Evolutionary conservation across 2,329 filamentous ascomycete species (phyloP), one percentile per base, ranked within the genome.

Genomic region (Aspergillus alliaceus): DNA sequence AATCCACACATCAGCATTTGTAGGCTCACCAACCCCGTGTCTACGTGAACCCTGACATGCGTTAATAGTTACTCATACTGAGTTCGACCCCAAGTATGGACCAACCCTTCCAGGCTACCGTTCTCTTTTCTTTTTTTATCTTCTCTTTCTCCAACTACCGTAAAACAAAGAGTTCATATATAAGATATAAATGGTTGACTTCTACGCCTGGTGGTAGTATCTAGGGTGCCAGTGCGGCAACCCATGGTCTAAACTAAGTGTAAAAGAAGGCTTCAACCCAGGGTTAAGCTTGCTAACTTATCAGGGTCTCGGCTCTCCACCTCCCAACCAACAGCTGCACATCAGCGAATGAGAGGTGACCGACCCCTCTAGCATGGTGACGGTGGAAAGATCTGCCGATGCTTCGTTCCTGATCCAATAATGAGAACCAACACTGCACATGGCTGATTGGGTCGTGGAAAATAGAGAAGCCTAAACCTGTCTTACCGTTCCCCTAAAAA

Each of bases 361-460:
- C 22, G 22, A 24, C 39, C 5, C 2, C 39, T 42, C 39, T 42
- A 20, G 11, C 12, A 8, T 6, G 14, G 14, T 25, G 24, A 44
- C 11, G 24, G 40, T 44, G 15, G 40, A 29, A 44, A 44, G 24
- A 44, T 29, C 15, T 18, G 40, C 40, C 40, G 24, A 29, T 44
- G 40, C 20, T 53, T 31, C 40, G 20, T 34, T n/a, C 18, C 27
- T 44, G 11, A 39, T 25, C 53, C 48, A 58, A 52, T 52, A 15
- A 32, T 24, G 22, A 42, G 20, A 40, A 34, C 18, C 31, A 15
- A 37, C 29, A 22, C 34, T 6, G 52, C 53, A 55, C 48, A 57
- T 57, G 54, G 49, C 34, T 47, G 25, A 25, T 34, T 56, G 49
- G 49, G 40, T 48, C 54, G 54, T 49, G 27, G 37, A 53, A 20